Base-by-base conservation (phyloP, 1,139 yeast genomes). In the Debaryomycetaceae sp. region DNA sequence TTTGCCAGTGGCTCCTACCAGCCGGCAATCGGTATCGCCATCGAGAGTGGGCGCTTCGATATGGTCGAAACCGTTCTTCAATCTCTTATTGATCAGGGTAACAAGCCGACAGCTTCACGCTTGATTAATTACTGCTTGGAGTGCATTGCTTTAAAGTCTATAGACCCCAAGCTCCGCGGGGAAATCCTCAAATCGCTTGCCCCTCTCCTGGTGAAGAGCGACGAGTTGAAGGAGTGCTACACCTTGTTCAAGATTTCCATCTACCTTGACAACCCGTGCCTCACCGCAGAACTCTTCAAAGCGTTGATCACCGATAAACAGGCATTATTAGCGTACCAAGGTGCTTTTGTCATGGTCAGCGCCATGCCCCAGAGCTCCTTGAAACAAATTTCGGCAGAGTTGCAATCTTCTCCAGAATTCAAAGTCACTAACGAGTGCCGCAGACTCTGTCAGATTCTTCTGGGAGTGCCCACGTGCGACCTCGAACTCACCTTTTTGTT, bases 401-500 rank as follows among this genome's bases (percentile, higher is more conserved):
- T 46, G 21, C 35, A 46, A 25, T 45, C 46, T 33, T 46, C 62
- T 27, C n/a, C n/a, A n/a, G n/a, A n/a, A n/a, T n/a, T n/a, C n/a
- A n/a, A n/a, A n/a, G 47, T 55, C 10, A 49, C 39, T 30, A 16
- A 75, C 71, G 20, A 18, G 20, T 18, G 10, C 20, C 20, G 20
- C 10, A 46, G 33, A 25, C 57, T 82, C 33, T 64, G 77, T 36
- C 71, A 70, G 41, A 83, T 92, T 32, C 68, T 92, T 31, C 73
- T 92, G 7, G 99, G 98, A 33, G 77, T 86, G 27, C 97, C 97
- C 41, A 80, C 96, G 14, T 83, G 95, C 58, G 97, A 92, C 54
- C 75, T 78, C 50, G 87, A 85, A 49, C 77, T 85, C 39, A 86
- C 97, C 1, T 92, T 90, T 52, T 62, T 90, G 43, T 74, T 74